Conservation (phyloP, 78 protist genomes). For the Diacronema lutheri region DNA sequence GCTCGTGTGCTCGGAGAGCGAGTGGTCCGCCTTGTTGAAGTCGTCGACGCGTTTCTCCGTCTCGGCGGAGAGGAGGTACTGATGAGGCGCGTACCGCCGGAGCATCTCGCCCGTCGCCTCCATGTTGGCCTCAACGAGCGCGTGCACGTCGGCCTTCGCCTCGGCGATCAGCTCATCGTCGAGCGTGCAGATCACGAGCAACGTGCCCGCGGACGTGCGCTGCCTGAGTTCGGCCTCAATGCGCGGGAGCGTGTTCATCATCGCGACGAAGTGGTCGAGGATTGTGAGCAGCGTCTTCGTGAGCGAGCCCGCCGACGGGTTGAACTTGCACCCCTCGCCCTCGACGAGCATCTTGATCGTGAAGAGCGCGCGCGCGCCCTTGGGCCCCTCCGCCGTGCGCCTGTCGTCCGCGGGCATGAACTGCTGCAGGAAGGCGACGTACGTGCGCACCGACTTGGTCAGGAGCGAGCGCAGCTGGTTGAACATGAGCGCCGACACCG, state of each 20-base stretch:
- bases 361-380: not conserved
- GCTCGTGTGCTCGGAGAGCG: not conserved
- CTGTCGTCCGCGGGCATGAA: not conserved
- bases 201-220: too few relatives aligned
- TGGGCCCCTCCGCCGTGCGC: not conserved
- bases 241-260: not conserved
- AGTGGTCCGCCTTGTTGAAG: not conserved
- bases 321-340: not conserved
- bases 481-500: slow-evolving; percentile 21
- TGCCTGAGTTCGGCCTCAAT: not conserved
- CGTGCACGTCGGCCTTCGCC: not conserved
- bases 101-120: not conserved
- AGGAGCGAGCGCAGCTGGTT: slow-evolving; percentile 31
- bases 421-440: not conserved
- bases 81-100: not conserved
- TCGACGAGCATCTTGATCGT: not conserved
- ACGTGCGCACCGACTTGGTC: not conserved
- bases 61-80: slow-evolving; percentile 3
- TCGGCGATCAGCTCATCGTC: not conserved
- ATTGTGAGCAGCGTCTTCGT: not conserved
- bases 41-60: not conserved
- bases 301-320: not conserved
- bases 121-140: not conserved
- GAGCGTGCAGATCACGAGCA: not conserved
- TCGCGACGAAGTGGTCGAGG: not conserved